phyloP scores from a whole-genome alignment of 208 protist species.

The Crithidia acanthocephali region DNA sequence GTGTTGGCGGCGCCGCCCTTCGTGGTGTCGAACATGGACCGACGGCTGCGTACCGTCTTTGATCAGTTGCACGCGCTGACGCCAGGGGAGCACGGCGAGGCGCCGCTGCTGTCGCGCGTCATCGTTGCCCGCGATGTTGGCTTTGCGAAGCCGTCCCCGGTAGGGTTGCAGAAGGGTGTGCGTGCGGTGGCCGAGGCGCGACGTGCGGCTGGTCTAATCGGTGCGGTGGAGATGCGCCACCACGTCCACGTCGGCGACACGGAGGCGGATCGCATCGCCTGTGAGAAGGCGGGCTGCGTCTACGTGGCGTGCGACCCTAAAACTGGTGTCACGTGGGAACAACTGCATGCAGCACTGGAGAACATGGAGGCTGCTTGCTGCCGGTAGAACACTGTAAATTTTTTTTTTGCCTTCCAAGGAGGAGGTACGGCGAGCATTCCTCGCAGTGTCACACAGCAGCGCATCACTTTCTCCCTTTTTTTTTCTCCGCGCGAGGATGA shows the following conservation, averaged over 20 bases:
- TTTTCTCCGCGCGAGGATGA: too few relatives aligned
- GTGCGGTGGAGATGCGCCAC: conserved; percentile 11
- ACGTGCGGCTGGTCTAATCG: neutral
- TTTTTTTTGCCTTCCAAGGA: neutral
- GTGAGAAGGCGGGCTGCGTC: conserved; percentile 47
- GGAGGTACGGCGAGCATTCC: too few relatives aligned
- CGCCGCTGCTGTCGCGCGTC: conserved; percentile 45
- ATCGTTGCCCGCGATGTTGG: conserved; percentile 49
- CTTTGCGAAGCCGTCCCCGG: conserved; percentile 67
- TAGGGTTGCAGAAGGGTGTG: conserved; percentile 42
- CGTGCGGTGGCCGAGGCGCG: conserved; percentile 15
- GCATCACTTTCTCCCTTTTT: too few relatives aligned
- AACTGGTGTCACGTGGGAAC: conserved; percentile 55
- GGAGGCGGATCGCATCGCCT: conserved; percentile 57
- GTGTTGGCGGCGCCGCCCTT: conserved; percentile 42
- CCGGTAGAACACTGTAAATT: neutral
- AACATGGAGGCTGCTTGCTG: conserved; percentile 10
- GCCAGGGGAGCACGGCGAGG: conserved; percentile 9
- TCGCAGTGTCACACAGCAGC: too few relatives aligned
- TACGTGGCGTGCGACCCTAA: conserved; percentile 52
- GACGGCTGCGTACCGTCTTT: conserved; percentile 33
- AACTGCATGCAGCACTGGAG: conserved; percentile 39
- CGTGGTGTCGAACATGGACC: conserved; percentile 63
- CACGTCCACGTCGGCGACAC: conserved; percentile 76
- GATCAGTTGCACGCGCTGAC: conserved; percentile 35